Conservation (phyloP, 179 eudicot genomes). For the Amaranthus tricolor region DNA sequence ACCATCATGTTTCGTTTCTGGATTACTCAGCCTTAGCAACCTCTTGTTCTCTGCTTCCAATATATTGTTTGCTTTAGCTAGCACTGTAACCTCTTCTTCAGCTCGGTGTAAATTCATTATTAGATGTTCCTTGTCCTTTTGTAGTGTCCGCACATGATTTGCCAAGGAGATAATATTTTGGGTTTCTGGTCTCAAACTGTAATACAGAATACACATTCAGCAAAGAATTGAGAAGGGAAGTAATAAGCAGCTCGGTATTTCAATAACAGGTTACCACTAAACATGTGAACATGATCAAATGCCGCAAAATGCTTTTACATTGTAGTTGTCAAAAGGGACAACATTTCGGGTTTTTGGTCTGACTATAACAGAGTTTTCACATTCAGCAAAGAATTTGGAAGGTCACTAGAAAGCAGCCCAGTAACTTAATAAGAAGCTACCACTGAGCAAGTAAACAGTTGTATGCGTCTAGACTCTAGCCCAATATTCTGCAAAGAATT, state of each 20-base stretch:
- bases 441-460: background rate
- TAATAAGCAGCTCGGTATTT: no score
- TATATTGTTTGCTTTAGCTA: slow-evolving; percentile 55
- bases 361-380: slow-evolving; percentile 30
- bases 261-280: no score
- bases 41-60: slow-evolving; percentile 62
- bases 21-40: slow-evolving; percentile 41
- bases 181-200: slow-evolving; percentile 69
- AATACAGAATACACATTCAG: background rate
- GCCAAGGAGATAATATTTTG: slow-evolving; percentile 59
- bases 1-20: slow-evolving; percentile 45
- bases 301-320: no score
- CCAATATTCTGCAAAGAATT: background rate
- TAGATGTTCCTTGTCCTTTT: slow-evolving; percentile 73
- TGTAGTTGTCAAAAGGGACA: slow-evolving; percentile 39
- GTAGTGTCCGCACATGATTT: slow-evolving; percentile 44
- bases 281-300: background rate
- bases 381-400: background rate
- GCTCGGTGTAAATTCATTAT: slow-evolving; percentile 71
- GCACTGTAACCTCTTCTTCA: slow-evolving; percentile 85
- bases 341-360: slow-evolving; percentile 60
- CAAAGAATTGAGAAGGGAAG: background rate
- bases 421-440: background rate
- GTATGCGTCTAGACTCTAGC: no score
- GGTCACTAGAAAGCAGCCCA: background rate